Conservation (phyloP, 2,329 filamentous ascomycete species). For the Alternaria brassicae region DNA sequence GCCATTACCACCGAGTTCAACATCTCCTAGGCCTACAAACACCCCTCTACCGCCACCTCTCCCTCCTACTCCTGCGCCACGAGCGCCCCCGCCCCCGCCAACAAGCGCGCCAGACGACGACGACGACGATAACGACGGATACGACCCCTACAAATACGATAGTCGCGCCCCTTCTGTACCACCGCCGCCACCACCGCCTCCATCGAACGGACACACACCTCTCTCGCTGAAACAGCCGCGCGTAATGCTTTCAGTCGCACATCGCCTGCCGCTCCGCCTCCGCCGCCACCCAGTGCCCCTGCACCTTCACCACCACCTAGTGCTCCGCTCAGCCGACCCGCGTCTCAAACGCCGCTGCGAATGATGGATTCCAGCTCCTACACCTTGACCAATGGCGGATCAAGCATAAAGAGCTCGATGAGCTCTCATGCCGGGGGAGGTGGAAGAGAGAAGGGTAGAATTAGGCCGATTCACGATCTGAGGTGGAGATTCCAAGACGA, state of each 20-base stretch:
- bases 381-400: conserved; percentile 61
- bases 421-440: conserved; percentile 26
- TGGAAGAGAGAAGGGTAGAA: conserved; percentile 35
- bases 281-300: conserved; percentile 53
- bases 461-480: conserved; percentile 72
- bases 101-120: conserved; percentile 46
- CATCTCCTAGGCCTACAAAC: conserved; percentile 24
- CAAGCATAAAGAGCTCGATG: conserved; percentile 31
- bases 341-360: conserved; percentile 57
- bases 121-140: conserved; percentile 42
- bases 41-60: conserved; percentile 27
- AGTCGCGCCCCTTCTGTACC: conserved; percentile 50
- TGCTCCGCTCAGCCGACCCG: conserved; percentile 38
- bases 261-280: conserved; percentile 52
- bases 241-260: conserved; percentile 62
- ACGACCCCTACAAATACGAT: conserved; percentile 55
- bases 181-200: conserved; percentile 59
- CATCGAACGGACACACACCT: conserved; percentile 53
- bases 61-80: conserved; percentile 34
- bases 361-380: conserved; percentile 79
- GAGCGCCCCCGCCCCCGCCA: conserved; percentile 51
- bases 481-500: conserved; percentile 91
- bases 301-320: conserved; percentile 48
- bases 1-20: conserved; percentile 47
- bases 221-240: conserved; percentile 66